Percentiles rank a stretch among this genome's conserved stretches.
phyloP scores from a whole-genome alignment of 805 yeast species.

The Zygosaccharomyces gambellarensis region DNA sequence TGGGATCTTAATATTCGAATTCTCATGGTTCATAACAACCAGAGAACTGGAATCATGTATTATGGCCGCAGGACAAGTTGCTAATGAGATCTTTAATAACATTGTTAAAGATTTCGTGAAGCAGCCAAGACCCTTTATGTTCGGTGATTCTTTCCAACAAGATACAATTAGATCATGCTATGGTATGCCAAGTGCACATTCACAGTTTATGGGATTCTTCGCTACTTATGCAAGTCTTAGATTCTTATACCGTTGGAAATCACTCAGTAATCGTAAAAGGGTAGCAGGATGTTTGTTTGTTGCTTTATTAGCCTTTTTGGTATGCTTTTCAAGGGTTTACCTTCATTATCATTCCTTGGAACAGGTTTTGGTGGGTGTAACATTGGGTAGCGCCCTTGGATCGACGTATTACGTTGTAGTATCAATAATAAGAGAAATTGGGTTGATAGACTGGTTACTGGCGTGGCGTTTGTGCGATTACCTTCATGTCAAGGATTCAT shows the following conservation, averaged over 20 bases:
- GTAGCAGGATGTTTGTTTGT: slow-evolving; percentile 25
- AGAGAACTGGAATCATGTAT: slow-evolving; percentile 83
- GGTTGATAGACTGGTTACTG: slow-evolving; percentile 62
- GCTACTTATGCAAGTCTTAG: slow-evolving; percentile 51
- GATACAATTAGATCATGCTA: slow-evolving; percentile 53
- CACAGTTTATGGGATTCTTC: slow-evolving; percentile 91
- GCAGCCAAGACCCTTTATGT: slow-evolving; percentile 66
- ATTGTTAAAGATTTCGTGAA: slow-evolving; percentile 57
- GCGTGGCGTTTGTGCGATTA: slow-evolving; percentile 48
- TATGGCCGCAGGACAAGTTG: slow-evolving; percentile 79
- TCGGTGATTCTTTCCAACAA: slow-evolving; percentile 35
- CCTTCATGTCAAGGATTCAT: slow-evolving; percentile 58
- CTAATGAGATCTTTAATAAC: slow-evolving; percentile 68
- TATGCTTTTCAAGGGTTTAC: slow-evolving; percentile 71
- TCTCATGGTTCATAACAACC: slow-evolving; percentile 76
- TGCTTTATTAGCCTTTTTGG: slow-evolving; percentile 32
- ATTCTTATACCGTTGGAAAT: slow-evolving; percentile 41
- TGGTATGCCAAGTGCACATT: slow-evolving; percentile 98
- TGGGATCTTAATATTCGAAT: slow-evolving; percentile 66
- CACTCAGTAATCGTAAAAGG: slow-evolving; percentile 31
- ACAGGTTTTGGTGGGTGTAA: slow-evolving; percentile 72
- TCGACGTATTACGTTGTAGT: slow-evolving; percentile 49
- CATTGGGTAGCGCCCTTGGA: slow-evolving; percentile 60
- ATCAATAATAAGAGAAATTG: slow-evolving; percentile 56
- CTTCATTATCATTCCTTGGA: slow-evolving; percentile 66